Percentiles rank a stretch among this genome's conserved stretches.
Evolutionary conservation across 805 yeast genomes (phyloP).

Genomic region (Saccharomycopsis fodiens): DNA sequence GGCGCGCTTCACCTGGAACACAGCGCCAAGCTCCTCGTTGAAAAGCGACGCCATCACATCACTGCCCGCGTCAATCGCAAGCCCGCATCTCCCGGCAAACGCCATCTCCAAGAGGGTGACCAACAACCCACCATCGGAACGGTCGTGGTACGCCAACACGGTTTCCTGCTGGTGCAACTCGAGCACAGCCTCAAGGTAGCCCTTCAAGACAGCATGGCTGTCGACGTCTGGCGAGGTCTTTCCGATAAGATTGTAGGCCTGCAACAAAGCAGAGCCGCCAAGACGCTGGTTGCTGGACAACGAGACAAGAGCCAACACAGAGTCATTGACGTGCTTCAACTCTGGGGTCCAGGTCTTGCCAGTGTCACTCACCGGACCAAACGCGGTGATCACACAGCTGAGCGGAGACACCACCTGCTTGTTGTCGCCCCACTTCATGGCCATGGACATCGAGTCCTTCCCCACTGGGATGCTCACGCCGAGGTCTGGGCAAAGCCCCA

Average conservation of each 20-base stretch:
- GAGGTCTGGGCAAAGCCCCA: constrained; percentile 88
- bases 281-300: constrained; percentile 48
- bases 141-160: constrained; percentile 87
- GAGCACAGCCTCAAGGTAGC: constrained; percentile 61
- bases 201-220: constrained; percentile 52
- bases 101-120: constrained; percentile 91
- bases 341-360: constrained; percentile 94
- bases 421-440: constrained; percentile 85
- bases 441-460: constrained; percentile 98
- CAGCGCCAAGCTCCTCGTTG: constrained; percentile 93
- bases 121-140: constrained; percentile 93
- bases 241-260: constrained; percentile 86
- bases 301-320: constrained; percentile 73
- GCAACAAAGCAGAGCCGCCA: constrained; percentile 95
- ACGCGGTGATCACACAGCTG: constrained; percentile 85
- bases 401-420: constrained; percentile 95
- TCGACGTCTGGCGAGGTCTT: constrained; percentile 76
- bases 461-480: constrained; percentile 96
- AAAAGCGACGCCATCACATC: constrained; percentile 45
- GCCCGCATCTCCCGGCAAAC: constrained; percentile 87
- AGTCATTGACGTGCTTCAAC: constrained; percentile 44
- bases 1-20: constrained; percentile 68
- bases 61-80: constrained; percentile 43
- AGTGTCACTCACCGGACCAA: constrained; percentile 79
- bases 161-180: constrained; percentile 57